Conservation (phyloP, 495 filamentous ascomycete genomes). For the Xylaria grammica region DNA sequence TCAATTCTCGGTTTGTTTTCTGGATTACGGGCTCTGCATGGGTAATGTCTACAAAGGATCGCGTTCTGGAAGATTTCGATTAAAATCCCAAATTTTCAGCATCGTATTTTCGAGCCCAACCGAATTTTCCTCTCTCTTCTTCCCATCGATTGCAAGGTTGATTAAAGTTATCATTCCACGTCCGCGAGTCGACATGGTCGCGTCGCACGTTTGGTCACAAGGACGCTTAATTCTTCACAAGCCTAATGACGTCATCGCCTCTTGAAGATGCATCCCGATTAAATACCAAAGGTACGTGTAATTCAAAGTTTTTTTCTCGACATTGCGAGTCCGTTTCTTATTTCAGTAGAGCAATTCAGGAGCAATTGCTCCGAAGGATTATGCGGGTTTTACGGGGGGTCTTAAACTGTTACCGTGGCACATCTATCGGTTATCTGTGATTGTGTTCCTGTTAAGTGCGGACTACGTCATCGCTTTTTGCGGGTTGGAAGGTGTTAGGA, state of each 20-base stretch:
- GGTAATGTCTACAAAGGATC: neutral
- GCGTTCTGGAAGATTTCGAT: constrained; percentile 15
- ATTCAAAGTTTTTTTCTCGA: neutral
- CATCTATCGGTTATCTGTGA: neutral
- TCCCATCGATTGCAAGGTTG: neutral
- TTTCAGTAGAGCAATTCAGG: neutral
- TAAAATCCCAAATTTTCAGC: neutral
- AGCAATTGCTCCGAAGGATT: constrained; percentile 13
- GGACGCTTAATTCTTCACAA: neutral
- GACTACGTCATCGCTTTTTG: constrained; percentile 4
- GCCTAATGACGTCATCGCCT: constrained; percentile 1
- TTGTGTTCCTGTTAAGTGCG: constrained; percentile 1
- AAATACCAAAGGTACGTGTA: neutral
- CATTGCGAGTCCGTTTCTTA: neutral
- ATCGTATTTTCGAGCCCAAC: neutral
- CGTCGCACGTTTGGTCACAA: constrained; percentile 1
- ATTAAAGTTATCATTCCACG: neutral
- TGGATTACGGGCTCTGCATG: no score
- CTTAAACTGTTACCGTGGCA: neutral
- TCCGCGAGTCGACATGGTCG: neutral
- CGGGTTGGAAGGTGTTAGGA: neutral
- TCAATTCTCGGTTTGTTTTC: neutral
- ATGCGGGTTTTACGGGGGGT: constrained; percentile 9
- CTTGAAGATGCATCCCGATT: neutral
- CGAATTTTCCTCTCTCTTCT: neutral